Percentiles rank a stretch among this genome's conserved stretches.
phyloP scores from a whole-genome alignment of 2,329 filamentous ascomycete genomes.

The Alternaria brassicae region DNA sequence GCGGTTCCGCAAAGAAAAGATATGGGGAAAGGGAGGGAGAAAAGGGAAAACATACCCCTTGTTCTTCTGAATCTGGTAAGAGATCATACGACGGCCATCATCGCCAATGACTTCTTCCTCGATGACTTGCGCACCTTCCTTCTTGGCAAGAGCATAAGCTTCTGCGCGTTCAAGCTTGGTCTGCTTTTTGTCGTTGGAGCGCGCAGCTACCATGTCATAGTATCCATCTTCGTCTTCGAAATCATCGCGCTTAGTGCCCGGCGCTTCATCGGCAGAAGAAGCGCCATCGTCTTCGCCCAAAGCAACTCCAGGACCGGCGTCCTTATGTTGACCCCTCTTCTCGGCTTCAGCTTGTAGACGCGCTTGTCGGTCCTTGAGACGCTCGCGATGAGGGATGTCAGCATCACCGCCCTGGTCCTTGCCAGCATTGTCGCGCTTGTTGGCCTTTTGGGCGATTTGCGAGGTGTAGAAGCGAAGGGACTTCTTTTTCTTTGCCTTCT shows the following conservation, averaged over 20 bases:
- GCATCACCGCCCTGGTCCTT: conserved; percentile 78
- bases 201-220: conserved; percentile 84
- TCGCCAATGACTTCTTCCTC: conserved; percentile 73
- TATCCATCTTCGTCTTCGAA: conserved; percentile 72
- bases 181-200: conserved; percentile 71
- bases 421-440: conserved; percentile 77
- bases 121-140: conserved; percentile 66
- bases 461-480: conserved; percentile 97
- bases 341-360: conserved; percentile 89
- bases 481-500: conserved; percentile 90
- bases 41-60: conserved; percentile 65
- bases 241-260: conserved; percentile 46
- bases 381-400: conserved; percentile 87
- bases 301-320: conserved; percentile 64
- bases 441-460: conserved; percentile 93
- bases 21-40: background rate
- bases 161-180: conserved; percentile 73
- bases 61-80: conserved; percentile 95
- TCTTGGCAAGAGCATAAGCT: conserved; percentile 62
- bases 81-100: conserved; percentile 91
- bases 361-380: conserved; percentile 82
- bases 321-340: conserved; percentile 72
- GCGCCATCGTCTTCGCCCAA: conserved; percentile 69
- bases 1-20: no score
- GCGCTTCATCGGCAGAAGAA: conserved; percentile 68